Conservation (phyloP, 164 flowering plant species). For the Aristolochia contorta region DNA sequence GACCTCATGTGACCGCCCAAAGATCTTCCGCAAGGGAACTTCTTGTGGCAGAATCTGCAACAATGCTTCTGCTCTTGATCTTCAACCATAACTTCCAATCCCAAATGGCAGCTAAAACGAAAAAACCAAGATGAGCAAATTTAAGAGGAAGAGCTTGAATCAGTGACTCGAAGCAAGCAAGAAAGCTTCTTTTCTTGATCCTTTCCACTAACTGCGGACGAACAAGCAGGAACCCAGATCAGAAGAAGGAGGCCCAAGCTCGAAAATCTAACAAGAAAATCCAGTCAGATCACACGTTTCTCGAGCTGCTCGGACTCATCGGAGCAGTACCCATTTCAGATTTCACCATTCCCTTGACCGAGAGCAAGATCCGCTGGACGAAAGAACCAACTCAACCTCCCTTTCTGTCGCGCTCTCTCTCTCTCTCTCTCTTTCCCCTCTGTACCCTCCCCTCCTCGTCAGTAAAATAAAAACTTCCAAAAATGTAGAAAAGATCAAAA, state of each 20-base stretch:
- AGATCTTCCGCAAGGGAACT: slow-evolving; percentile 74
- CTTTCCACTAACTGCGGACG: background rate
- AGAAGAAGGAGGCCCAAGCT: background rate
- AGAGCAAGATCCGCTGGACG: background rate
- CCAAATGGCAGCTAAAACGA: slow-evolving; percentile 3
- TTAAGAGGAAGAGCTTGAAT: slow-evolving; percentile 9
- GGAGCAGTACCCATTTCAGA: slow-evolving; percentile 1
- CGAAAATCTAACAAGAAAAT: background rate
- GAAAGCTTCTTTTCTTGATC: background rate
- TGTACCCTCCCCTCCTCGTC: background rate
- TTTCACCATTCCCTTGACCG: background rate
- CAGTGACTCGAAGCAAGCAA: background rate
- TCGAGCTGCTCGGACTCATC: background rate
- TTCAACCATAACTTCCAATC: slow-evolving; percentile 23
- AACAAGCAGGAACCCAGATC: background rate
- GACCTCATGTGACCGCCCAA: slow-evolving; percentile 95
- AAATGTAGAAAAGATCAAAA: slow-evolving; percentile 1
- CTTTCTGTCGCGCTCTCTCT: background rate
- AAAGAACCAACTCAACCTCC: slow-evolving; percentile 1
- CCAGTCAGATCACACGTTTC: slow-evolving; percentile 1
- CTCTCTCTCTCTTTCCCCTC: too few relatives aligned
- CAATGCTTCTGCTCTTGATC: slow-evolving; percentile 35
- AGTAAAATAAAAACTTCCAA: background rate
- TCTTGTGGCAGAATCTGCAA: slow-evolving; percentile 73
- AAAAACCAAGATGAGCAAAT: slow-evolving; percentile 2